Evolutionary conservation across 345 rosid species (phyloP).

Genomic region (Euphorbia pulcherrima): DNA sequence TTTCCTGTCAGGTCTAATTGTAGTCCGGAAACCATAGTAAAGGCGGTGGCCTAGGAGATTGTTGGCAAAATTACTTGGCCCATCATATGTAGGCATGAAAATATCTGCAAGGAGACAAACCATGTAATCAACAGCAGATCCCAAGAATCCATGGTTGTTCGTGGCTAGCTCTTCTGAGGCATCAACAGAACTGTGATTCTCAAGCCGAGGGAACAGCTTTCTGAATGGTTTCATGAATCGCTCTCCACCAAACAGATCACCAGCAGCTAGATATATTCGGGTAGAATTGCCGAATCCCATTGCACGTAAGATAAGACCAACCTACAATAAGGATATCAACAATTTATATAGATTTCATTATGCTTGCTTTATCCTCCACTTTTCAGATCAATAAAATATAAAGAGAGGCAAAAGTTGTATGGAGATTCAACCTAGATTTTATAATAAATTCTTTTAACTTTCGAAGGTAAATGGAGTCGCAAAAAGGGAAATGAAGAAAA

Average conservation of each 20-base stretch:
- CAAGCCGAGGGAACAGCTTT: constrained; percentile 73
- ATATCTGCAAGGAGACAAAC: constrained; percentile 95
- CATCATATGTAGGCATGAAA: constrained; percentile 97
- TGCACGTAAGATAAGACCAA: constrained; percentile 81
- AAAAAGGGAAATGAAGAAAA: background rate
- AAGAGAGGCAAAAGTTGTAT: background rate
- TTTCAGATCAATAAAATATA: background rate
- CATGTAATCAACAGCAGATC: constrained; percentile 99
- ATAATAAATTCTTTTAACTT: background rate
- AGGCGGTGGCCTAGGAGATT: constrained; percentile 97
- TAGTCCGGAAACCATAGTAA: constrained; percentile 94
- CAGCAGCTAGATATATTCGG: constrained; percentile 88
- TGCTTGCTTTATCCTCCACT: background rate
- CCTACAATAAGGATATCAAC: constrained; percentile 45
- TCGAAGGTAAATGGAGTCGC: background rate
- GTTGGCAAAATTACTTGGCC: constrained; percentile 99
- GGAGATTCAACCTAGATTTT: background rate
- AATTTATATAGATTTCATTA: background rate
- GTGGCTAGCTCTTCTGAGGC: constrained; percentile 63
- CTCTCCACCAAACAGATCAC: constrained; percentile 93
- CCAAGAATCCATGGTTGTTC: constrained; percentile 65
- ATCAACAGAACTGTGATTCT: constrained; percentile 88
- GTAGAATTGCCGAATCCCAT: constrained; percentile 91
- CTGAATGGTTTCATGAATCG: constrained; percentile 82
- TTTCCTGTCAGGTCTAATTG: constrained; percentile 89